Conservation (phyloP, 1,284 basidiomycete species). For the Exsudoporus floridanus region DNA sequence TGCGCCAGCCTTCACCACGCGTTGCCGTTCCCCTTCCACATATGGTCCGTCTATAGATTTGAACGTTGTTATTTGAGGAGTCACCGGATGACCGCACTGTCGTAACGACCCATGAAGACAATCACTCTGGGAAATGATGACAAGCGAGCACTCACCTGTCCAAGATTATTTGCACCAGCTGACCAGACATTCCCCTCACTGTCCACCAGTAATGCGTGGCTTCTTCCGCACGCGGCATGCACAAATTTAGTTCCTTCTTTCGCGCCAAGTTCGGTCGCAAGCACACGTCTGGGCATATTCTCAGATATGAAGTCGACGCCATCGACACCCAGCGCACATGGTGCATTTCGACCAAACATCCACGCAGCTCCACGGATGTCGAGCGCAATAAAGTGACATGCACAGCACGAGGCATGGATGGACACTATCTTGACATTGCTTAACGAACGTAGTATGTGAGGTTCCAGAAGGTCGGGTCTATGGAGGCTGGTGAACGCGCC, state of each 20-base stretch:
- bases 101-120: slow-evolving; percentile 14
- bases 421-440: slow-evolving; percentile 75
- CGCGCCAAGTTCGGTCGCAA: slow-evolving; percentile 61
- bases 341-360: slow-evolving; percentile 82
- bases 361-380: slow-evolving; percentile 79
- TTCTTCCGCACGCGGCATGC: slow-evolving; percentile 77
- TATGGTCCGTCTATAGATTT: slow-evolving; percentile 59
- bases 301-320: slow-evolving; percentile 64
- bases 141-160: slow-evolving; percentile 58
- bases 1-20: slow-evolving; percentile 71
- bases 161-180: slow-evolving; percentile 79
- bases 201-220: slow-evolving; percentile 82
- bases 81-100: slow-evolving; percentile 71
- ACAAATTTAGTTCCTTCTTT: slow-evolving; percentile 67
- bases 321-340: slow-evolving; percentile 55
- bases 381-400: slow-evolving; percentile 74
- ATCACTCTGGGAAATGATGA: background rate
- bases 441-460: slow-evolving; percentile 86
- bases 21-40: slow-evolving; percentile 56
- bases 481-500: slow-evolving; percentile 1
- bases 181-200: slow-evolving; percentile 82
- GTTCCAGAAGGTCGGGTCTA: slow-evolving; percentile 76
- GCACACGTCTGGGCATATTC: slow-evolving; percentile 65
- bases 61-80: slow-evolving; percentile 65
- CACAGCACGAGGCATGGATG: slow-evolving; percentile 70